Evolutionary conservation across 2,329 filamentous ascomycete genomes (phyloP).

Genomic region (Aspergillus terreus): DNA sequence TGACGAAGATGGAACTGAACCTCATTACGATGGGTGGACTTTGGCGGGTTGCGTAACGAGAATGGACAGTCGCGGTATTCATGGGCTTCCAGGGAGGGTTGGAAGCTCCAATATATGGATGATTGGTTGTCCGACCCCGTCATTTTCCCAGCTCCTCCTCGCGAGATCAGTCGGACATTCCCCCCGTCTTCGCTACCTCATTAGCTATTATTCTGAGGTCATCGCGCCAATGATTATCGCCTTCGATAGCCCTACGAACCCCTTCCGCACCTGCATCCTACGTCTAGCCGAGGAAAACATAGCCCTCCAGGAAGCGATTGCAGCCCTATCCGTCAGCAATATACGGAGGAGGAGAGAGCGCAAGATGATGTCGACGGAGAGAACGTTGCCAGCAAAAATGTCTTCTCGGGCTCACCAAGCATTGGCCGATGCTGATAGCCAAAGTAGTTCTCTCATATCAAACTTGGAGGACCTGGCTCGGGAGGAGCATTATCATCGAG

Average conservation of each 20-base stretch:
- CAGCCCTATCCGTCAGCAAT: constrained; percentile 84
- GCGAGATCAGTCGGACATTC: constrained; percentile 57
- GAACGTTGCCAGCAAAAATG: constrained; percentile 47
- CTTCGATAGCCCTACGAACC: constrained; percentile 81
- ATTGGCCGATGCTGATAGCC: constrained; percentile 36
- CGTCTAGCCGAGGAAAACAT: constrained; percentile 72
- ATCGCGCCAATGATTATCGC: constrained; percentile 90
- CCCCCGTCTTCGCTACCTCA: constrained; percentile 78
- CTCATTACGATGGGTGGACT: no score
- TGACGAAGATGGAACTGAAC: no score
- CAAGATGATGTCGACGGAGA: constrained; percentile 52
- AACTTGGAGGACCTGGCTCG: constrained; percentile 59
- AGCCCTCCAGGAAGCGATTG: constrained; percentile 88
- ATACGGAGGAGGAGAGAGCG: constrained; percentile 70
- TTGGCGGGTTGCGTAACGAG: no score
- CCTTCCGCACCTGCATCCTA: constrained; percentile 79
- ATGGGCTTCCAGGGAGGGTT: no score
- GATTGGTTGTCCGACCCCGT: constrained; percentile 23
- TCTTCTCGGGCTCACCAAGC: constrained; percentile 46
- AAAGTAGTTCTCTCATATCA: constrained; percentile 39
- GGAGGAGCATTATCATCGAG: constrained; percentile 80
- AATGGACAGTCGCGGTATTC: no score
- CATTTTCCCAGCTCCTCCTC: constrained; percentile 34
- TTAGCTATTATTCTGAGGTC: constrained; percentile 90
- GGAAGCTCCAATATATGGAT: constrained; percentile 8